Base-by-base conservation (phyloP, 371 early-diverging fungal species). In the Aphelidium insulamus region DNA sequence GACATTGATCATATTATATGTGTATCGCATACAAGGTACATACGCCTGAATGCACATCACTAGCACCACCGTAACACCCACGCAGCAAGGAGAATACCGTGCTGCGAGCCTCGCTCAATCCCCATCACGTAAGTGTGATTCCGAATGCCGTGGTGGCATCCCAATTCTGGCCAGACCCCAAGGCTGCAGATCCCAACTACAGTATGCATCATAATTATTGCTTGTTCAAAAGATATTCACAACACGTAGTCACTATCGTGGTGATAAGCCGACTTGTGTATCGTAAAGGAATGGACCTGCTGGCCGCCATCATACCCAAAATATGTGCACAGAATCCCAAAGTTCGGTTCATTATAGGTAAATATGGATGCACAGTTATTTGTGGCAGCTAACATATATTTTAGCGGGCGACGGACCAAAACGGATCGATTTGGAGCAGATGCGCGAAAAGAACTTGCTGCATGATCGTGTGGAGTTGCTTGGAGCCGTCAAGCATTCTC, bases 1-100 rank as follows among this genome's bases (percentile, higher is more conserved):
- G 91, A 94, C 43, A 66, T 92, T 25, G 85, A 91, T 38, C 86
- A 84, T 55, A 86, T 86, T 17, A 91, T 99, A 24, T 97, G 98
- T 46, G 99, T 99, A 3, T 90, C 92, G 8, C 81, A 97, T 49
- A 92, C 94, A 29, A 79, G 81, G 79, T 72, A 58, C 45, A 8
- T 16, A 8, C 17, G 11, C 15, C 2, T 30, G 10, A 0, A 12
- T 5, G 10, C 18, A 10, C 15, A 0, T 16, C 21, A 21, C 37
- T 2, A 40, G 11, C 7, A 28, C 9, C 40, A 24, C 30, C n/a
- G 22, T 14, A 28, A 17, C 31, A 28, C 2, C 5, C 6, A 16
- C 12, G 1, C 33, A 84, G 91, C 52, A 94, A 91, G 54, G 90
- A 94, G 51, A 98, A 98, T 53, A 92, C 92, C 0, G 90, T 91